phyloP scores from a whole-genome alignment of 352 stramenopile genomes.

The Globisporangium abappressorium region DNA sequence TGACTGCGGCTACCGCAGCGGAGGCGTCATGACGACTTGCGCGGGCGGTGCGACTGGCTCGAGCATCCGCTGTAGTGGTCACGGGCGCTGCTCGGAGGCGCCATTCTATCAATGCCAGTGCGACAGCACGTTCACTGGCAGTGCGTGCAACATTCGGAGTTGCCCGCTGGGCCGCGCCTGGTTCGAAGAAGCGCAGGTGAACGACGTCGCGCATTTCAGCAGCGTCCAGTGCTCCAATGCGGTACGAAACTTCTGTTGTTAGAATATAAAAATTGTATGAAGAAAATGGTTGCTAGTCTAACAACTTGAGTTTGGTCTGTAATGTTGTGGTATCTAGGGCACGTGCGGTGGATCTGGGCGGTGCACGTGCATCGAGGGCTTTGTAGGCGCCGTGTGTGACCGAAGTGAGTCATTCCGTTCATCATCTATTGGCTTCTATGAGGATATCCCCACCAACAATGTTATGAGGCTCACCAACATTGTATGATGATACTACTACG shows the following conservation, averaged over 20 bases:
- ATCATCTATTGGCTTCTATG: background rate
- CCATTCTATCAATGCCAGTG: slow-evolving; percentile 57
- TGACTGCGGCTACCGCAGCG: slow-evolving; percentile 48
- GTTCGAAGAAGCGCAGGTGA: slow-evolving; percentile 51
- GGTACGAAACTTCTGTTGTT: slow-evolving; percentile 20
- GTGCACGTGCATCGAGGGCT: slow-evolving; percentile 59
- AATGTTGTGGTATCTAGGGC: slow-evolving; percentile 27
- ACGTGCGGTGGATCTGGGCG: slow-evolving; percentile 47
- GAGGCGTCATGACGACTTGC: slow-evolving; percentile 38
- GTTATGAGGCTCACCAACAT: background rate
- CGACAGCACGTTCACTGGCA: slow-evolving; percentile 40
- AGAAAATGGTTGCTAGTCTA: background rate
- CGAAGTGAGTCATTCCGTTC: slow-evolving; percentile 32
- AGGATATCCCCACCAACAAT: background rate
- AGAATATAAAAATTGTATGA: too few species aligned
- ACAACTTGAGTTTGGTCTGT: background rate
- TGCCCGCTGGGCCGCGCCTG: slow-evolving; percentile 61
- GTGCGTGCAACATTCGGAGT: slow-evolving; percentile 50
- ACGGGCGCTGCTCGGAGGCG: slow-evolving; percentile 43
- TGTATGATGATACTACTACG: background rate
- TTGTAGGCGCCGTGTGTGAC: slow-evolving; percentile 69
- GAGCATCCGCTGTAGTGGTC: slow-evolving; percentile 43
- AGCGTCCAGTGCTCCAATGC: slow-evolving; percentile 70
- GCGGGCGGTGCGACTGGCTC: slow-evolving; percentile 22
- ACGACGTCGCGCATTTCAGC: slow-evolving; percentile 54